Base-by-base conservation (phyloP, 352 stramenopile species). In the Phytophthora nicotianae region DNA sequence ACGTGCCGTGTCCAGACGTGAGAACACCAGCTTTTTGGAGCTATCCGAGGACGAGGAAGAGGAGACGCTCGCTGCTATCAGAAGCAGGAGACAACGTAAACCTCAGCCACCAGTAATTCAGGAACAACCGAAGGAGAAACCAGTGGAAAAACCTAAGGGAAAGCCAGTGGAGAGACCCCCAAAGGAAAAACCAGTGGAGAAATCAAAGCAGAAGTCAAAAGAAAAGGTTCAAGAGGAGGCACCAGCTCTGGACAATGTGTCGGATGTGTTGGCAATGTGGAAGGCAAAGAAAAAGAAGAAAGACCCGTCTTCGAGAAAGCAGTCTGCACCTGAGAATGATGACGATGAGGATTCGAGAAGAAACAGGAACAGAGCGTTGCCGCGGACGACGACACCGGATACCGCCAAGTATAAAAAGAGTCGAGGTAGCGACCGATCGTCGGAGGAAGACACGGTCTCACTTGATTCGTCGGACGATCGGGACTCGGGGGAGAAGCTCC, bases 401-500 rank as follows among this genome's bases (percentile, higher is more conserved):
- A 63, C 50, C 9, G 38, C 21, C 17, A 60, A 50, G 17, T 46
- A 24, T n/a, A 80, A 75, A 56, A 77, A 80, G 64, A 81, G 74
- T 46, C 65, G 67, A 41, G 67, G 68, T n/a, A 70, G 38, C 35
- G 47, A 76, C 33, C 62, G 60, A 56, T 71, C 62, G 52, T 84
- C 76, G 23, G 78, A 87, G 48, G 72, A 87, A 69, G 74, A 86
- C 64, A 77, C 70, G 4, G 67, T 65, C 35, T 83, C 74, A 11
- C 48, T 79, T 21, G 50, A 64, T 24, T 78, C 62, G 24, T 75
- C 70, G 5, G 77, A 81, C 24, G 74, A 83, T 14, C 49, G 68
- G 10, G 59, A 55, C 9, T 72, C 65, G 2, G 62, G 49, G 1
- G 74, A 81, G 58, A 69, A 71, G 17, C 52, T 83, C 19, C 77